phyloP scores from a whole-genome alignment of 228 moss, liverwort and hornwort species.

The Sphagnum fallax region DNA sequence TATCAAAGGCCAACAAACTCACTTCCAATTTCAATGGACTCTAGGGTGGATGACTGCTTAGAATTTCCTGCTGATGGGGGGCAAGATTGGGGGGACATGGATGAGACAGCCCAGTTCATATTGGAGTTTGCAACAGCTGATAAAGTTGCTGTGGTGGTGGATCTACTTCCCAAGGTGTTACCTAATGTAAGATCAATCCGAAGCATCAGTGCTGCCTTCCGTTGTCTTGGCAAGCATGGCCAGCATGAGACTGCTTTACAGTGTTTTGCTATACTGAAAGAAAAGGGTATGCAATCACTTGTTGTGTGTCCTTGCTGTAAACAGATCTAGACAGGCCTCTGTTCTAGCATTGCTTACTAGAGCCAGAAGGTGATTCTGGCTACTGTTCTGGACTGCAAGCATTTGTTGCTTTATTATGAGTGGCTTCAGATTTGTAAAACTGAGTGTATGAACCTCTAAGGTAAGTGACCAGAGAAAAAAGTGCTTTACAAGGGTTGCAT shows the following conservation, averaged over 20 bases:
- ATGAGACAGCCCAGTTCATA: conserved; percentile 42
- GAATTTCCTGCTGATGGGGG: conserved; percentile 29
- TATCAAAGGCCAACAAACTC: too few species aligned
- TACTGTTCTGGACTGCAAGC: too few species aligned
- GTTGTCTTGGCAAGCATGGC: conserved; percentile 44
- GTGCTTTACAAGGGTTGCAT: too few species aligned
- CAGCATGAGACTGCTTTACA: conserved; percentile 28
- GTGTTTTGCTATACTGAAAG: conserved; percentile 27
- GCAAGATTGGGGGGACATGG: conserved; percentile 12
- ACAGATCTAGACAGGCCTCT: too few species aligned
- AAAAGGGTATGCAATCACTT: conserved; percentile 20
- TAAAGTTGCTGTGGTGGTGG: conserved; percentile 24
- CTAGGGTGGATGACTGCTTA: too few species aligned
- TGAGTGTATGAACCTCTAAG: too few species aligned
- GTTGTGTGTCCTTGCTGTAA: not conserved
- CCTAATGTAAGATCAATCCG: conserved; percentile 37
- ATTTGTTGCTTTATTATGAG: too few species aligned
- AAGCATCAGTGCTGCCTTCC: conserved; percentile 33
- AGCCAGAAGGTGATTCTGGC: too few species aligned
- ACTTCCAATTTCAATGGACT: too few species aligned
- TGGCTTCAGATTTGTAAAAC: too few species aligned
- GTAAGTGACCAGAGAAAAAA: too few species aligned
- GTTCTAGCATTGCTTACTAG: too few species aligned
- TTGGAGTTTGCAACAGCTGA: conserved; percentile 33
- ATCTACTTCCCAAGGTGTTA: conserved; percentile 42